Evolutionary conservation across 83 land plant species (phyloP).

Genomic region (Diphasiastrum complanatum): DNA sequence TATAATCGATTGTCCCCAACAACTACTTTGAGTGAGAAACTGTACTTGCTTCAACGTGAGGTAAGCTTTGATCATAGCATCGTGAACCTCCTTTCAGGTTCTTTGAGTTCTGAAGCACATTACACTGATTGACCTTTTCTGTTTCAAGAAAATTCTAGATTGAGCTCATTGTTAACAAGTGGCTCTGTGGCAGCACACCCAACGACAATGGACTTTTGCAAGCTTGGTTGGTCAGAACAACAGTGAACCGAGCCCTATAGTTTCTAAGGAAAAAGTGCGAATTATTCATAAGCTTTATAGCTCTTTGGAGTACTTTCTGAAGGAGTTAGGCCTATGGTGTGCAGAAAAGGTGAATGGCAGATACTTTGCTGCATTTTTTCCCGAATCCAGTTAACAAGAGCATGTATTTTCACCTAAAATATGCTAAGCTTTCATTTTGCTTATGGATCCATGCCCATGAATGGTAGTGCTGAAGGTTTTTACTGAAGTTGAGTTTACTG

Average conservation of each 20-base stretch:
- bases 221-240: slow-evolving; percentile 19
- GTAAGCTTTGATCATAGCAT: too few relatives aligned
- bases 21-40: slow-evolving; percentile 12
- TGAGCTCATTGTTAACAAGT: too few relatives aligned
- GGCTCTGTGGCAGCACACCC: too few relatives aligned
- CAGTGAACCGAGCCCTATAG: background rate
- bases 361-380: background rate
- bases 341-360: slow-evolving; percentile 21
- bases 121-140: too few relatives aligned
- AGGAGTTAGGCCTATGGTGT: slow-evolving; percentile 35
- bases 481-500: too few relatives aligned
- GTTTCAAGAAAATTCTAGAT: too few relatives aligned
- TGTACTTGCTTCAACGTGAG: slow-evolving; percentile 36
- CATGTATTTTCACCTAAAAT: too few relatives aligned
- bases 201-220: background rate
- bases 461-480: too few relatives aligned
- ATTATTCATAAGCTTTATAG: slow-evolving; percentile 17
- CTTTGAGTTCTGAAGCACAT: too few relatives aligned
- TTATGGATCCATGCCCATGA: too few relatives aligned
- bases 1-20: slow-evolving; percentile 33
- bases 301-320: slow-evolving; percentile 19
- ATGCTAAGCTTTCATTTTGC: too few relatives aligned
- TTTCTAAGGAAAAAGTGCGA: slow-evolving; percentile 12
- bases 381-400: background rate
- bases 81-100: too few relatives aligned